Conservation (phyloP, 2,329 filamentous ascomycete species). For the Teratosphaeria pseudoeucalypti region DNA sequence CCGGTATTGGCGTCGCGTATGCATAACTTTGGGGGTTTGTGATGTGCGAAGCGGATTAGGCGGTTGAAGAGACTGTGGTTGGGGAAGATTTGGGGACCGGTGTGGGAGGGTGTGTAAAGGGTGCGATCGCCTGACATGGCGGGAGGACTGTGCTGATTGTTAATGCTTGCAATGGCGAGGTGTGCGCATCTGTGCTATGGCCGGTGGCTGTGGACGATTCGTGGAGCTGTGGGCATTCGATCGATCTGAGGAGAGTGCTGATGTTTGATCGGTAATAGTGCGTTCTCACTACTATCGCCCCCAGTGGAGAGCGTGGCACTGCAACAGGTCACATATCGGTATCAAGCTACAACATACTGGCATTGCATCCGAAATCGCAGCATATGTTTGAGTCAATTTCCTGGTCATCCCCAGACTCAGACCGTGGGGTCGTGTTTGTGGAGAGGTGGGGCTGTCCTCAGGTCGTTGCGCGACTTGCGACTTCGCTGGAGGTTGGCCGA, state of each 20-base stretch:
- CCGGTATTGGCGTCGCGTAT: constrained; percentile 31
- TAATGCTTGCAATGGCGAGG: not conserved
- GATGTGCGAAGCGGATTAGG: constrained; percentile 30
- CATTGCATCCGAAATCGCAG: not conserved
- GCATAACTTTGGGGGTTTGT: constrained; percentile 25
- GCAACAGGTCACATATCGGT: not conserved
- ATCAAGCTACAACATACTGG: not conserved
- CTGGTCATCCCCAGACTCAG: not conserved
- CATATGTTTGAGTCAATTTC: not conserved
- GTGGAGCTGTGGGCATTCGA: not conserved
- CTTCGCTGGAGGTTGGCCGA: not conserved
- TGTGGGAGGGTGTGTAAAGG: constrained; percentile 11
- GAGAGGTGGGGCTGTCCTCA: not conserved
- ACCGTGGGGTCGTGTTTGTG: not conserved
- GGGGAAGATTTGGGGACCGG: constrained; percentile 19
- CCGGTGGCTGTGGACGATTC: not conserved
- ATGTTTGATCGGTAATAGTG: not conserved
- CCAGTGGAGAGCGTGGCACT: not conserved
- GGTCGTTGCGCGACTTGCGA: not conserved
- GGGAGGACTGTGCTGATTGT: not conserved
- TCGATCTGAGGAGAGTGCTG: not conserved
- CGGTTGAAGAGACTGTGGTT: constrained; percentile 30
- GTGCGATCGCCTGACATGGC: constrained; percentile 17
- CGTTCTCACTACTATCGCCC: not conserved
- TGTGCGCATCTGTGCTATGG: not conserved